Evolutionary conservation across 23 red algal genomes (phyloP), one percentile per base, ranked within the genome.

Genomic region (Pyropia yezoensis): DNA sequence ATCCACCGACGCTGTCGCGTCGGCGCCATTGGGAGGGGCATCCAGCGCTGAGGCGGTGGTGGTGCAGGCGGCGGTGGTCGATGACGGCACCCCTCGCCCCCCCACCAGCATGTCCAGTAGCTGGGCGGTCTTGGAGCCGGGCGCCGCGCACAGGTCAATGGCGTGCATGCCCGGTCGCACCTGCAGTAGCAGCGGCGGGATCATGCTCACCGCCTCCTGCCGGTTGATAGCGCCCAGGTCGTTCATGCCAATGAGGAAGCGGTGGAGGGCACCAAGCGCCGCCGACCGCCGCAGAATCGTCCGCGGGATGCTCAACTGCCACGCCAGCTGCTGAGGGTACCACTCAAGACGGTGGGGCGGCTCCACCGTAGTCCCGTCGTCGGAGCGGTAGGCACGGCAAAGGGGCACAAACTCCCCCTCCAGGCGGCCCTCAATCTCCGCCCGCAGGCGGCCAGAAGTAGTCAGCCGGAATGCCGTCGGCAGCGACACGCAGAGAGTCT

Each of bases 131-230:
- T 96, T 96, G 52, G 83, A 89, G 30, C 92, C 92, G 11, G 92
- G 92, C 54, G 92, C 92, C 19, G 92, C 92, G 39, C 92, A 96
- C 70, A 96, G 65, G 54, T 96, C 92, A 21, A 96, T 39, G 7
- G 90, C 83, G 33, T 50, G 67, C 49, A 85, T 80, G 26, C 92
- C 92, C 34, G 83, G 71, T 20, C 69, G 62, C 6, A 83, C 57
- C 19, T 89, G 53, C 49, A 96, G 54, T 13, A 96, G 34, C 18
- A 96, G 54, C 18, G 92, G 92, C 18, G 92, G 92, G 17, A 96
- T 68, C 92, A 96, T 96, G 67, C 78, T 85, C 7, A 96, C 92
- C 14, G 92, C 92, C 61, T 96, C 92, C 69, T 96, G 92, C 28
- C 92, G 92, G 58, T 89, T 84, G 7, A 96, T 83, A 16, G 75